A percentile compares a stretch with the other conserved stretches of the same genome.
These are phyloP conservation scores for Platismatia glauca DNA, from an alignment of 495 filamentous ascomycete genomes.

Conservation along the genomic window DNA sequence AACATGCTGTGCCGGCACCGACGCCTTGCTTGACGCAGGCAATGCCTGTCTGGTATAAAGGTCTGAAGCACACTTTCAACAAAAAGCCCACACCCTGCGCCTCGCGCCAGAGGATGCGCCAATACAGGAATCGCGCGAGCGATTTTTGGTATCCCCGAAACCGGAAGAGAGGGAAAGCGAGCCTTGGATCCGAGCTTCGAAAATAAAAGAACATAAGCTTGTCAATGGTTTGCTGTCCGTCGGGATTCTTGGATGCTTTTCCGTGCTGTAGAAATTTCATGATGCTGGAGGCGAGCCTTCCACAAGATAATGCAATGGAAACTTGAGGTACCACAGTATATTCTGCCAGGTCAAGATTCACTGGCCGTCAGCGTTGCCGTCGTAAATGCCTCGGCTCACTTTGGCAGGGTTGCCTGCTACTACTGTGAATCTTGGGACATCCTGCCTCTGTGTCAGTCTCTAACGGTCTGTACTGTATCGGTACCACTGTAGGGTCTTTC, in stretches of 20 bases:
- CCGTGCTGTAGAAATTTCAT: neutral
- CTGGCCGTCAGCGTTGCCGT: constrained; percentile 22
- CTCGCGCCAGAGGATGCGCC: neutral
- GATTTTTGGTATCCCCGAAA: neutral
- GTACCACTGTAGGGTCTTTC: neutral
- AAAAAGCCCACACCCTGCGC: neutral
- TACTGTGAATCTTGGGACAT: constrained; percentile 53
- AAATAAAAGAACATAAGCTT: neutral
- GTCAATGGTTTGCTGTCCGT: neutral
- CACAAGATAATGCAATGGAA: neutral
- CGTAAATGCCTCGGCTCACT: constrained; percentile 46
- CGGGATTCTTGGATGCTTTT: constrained; percentile 21
- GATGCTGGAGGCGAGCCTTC: neutral
- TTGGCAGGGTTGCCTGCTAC: constrained; percentile 56
- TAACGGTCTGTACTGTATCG: neutral
- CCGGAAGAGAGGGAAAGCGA: neutral
- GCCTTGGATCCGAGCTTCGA: neutral
- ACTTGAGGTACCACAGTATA: neutral
- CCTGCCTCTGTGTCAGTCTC: constrained; percentile 29
- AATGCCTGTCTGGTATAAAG: neutral
- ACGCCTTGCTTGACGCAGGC: neutral
- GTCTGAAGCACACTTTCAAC: neutral
- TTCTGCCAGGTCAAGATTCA: neutral
- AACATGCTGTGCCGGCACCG: neutral
- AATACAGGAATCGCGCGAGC: neutral